Percentiles rank a stretch among this genome's conserved stretches.
phyloP scores from a whole-genome alignment of 805 yeast genomes.

The Tetrapisispora namnaoensis region DNA sequence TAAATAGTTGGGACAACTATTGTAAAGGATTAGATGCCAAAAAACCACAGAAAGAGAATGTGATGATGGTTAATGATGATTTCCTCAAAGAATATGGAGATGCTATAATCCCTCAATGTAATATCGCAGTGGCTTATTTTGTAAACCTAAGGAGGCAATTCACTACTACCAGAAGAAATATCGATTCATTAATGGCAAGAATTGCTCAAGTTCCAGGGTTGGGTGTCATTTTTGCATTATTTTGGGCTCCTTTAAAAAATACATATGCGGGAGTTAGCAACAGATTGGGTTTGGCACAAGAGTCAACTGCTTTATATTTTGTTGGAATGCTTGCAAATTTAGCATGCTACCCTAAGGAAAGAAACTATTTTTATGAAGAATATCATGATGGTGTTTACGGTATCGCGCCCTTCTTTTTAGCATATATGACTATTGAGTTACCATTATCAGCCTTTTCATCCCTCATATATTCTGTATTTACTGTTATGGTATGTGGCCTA shows the following conservation, averaged over 20 bases:
- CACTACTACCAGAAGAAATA: conserved; percentile 35
- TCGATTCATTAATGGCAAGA: conserved; percentile 56
- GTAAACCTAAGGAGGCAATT: conserved; percentile 32
- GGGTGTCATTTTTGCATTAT: conserved; percentile 57
- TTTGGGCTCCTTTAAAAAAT: conserved; percentile 50
- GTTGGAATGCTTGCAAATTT: conserved; percentile 74
- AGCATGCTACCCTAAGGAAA: conserved; percentile 63
- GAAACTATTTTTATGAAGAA: conserved; percentile 71
- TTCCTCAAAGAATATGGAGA: conserved; percentile 8
- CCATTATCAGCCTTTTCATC: conserved; percentile 34
- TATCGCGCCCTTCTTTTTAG: conserved; percentile 46
- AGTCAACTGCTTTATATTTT: conserved; percentile 60
- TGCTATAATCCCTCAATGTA: conserved; percentile 16
- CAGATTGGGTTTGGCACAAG: conserved; percentile 69
- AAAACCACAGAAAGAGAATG: not conserved
- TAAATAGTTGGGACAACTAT: conserved; percentile 31
- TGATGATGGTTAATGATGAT: conserved; percentile 8
- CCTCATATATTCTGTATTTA: conserved; percentile 47
- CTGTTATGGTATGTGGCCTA: conserved; percentile 63
- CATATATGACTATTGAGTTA: conserved; percentile 26
- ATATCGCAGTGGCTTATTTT: conserved; percentile 25
- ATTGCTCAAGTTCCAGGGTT: conserved; percentile 53
- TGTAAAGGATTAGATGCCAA: not conserved
- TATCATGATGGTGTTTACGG: conserved; percentile 65
- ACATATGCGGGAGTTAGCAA: conserved; percentile 45